These are phyloP conservation scores for Rosa lucieae DNA, from an alignment of 306 rosid genomes.

Conservation along the genomic window DNA sequence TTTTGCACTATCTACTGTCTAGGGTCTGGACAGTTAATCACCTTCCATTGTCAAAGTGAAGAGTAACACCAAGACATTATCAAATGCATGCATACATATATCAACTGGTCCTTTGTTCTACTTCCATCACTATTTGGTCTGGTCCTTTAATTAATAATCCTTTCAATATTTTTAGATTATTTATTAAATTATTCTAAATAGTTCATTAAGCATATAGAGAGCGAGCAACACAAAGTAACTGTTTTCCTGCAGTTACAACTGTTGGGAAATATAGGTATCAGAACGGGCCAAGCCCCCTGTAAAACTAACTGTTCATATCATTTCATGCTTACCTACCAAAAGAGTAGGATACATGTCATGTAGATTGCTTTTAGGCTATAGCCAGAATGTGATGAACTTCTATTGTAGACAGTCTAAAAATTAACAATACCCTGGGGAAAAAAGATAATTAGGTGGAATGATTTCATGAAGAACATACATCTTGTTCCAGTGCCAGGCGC, in stretches of 20 bases:
- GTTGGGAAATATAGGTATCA: background rate
- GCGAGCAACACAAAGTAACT: background rate
- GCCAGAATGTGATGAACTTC: background rate
- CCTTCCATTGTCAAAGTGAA: constrained; percentile 5
- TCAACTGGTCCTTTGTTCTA: background rate
- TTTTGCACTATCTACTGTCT: background rate
- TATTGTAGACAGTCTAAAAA: background rate
- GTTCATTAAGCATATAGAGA: background rate
- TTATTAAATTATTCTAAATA: background rate
- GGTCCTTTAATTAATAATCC: background rate
- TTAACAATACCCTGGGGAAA: constrained; percentile 5
- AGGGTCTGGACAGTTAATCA: background rate
- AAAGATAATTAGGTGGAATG: background rate
- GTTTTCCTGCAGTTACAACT: background rate
- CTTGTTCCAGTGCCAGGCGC: constrained; percentile 98
- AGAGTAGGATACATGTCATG: background rate
- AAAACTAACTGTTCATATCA: background rate
- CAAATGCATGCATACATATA: background rate
- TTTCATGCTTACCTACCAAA: background rate
- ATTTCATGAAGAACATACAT: constrained; percentile 46
- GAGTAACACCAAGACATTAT: background rate
- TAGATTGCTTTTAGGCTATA: background rate
- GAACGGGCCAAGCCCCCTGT: background rate
- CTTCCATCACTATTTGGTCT: background rate
- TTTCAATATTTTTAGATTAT: background rate